These are phyloP conservation scores for Hordeum pubiflorum DNA, from an alignment of 202 grass and related monocot species.

Conservation along the genomic window DNA sequence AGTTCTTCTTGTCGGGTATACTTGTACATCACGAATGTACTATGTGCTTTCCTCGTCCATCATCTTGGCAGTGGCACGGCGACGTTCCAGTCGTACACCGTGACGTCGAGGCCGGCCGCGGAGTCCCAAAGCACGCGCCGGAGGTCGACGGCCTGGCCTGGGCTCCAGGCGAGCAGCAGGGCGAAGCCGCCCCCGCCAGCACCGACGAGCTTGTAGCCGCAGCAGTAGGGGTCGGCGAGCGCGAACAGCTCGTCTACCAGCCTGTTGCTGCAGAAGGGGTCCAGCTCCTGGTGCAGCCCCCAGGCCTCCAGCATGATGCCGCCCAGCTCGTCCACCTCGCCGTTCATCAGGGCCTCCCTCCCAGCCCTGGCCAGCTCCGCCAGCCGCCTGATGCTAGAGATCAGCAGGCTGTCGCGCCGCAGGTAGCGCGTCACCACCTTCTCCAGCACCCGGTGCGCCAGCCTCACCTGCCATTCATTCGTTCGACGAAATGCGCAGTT, in stretches of 20 bases:
- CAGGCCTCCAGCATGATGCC: slow-evolving; percentile 79
- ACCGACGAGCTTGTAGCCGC: slow-evolving; percentile 92
- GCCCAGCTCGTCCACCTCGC: slow-evolving; percentile 64
- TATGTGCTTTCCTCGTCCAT: not conserved
- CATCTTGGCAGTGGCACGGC: slow-evolving; percentile 25
- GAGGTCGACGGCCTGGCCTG: slow-evolving; percentile 28
- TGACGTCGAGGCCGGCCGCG: slow-evolving; percentile 35
- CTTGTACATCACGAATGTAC: too few species aligned
- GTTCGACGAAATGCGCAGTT: not conserved
- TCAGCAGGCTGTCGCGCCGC: slow-evolving; percentile 60
- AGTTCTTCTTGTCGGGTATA: not conserved
- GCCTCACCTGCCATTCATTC: slow-evolving; percentile 47
- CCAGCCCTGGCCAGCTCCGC: slow-evolving; percentile 59
- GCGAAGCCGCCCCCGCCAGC: slow-evolving; percentile 85
- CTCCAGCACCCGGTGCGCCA: slow-evolving; percentile 71
- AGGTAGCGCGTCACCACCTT: slow-evolving; percentile 79
- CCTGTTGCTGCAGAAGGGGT: slow-evolving; percentile 85
- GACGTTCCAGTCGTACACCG: slow-evolving; percentile 69
- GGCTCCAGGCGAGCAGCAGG: slow-evolving; percentile 59
- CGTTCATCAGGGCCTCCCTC: slow-evolving; percentile 72
- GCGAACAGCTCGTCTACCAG: slow-evolving; percentile 71
- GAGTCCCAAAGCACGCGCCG: slow-evolving; percentile 27
- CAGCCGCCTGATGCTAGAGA: slow-evolving; percentile 86
- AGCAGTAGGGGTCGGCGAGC: slow-evolving; percentile 63
- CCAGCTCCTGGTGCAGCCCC: slow-evolving; percentile 78